Evolutionary conservation across 192 early-diverging fungal genomes (phyloP), one percentile per base, ranked within the genome.

Genomic region (Coemansia nantahalensis): DNA sequence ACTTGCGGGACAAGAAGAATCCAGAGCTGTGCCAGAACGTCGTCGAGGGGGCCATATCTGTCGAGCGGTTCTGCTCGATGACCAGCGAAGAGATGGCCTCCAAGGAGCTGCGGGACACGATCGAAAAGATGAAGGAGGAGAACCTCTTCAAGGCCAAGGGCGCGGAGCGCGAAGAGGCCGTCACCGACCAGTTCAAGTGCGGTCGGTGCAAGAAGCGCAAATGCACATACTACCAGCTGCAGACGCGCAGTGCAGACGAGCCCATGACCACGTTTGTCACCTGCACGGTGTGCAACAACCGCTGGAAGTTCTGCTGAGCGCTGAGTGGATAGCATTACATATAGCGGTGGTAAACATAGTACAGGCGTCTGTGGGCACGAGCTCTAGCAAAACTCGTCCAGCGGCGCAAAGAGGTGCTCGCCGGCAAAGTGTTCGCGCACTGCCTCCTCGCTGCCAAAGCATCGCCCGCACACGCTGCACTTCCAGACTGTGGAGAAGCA

Each of bases 231-330:
- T 94, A 83, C 73, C 96, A 99, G 81, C 92, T 91, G 89, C 91
- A 93, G 79, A 99, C 95, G 14, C 82, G 96, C 34, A 88, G 85
- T 46, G 96, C 96, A 12, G 96, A 99, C 82, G 96, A 99, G 78
- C 95, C 95, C 17, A 98, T 98, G 95, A 94, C 92, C 4, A 94
- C 92, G 0, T 96, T 96, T 80, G 95, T 98, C 33, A 94, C 91
- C 0, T 98, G 95, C 59, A 70, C 82, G 30, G 79, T 76, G 19
- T 98, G 95, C 68, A 79, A 81, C 24, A 90, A 94, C 56, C 78
- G 80, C 18, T 96, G 93, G 93, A 96, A 93, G 79, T 71, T 66
- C 23, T 62, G 54, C 28, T 66, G 42, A 35, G 26, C 26, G 4
- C 22, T n/a, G n/a, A n/a, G n/a, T n/a, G n/a, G n/a, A n/a, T n/a